Conservation (phyloP, 352 stramenopile species). For the Salisapilia sapeloensis region DNA sequence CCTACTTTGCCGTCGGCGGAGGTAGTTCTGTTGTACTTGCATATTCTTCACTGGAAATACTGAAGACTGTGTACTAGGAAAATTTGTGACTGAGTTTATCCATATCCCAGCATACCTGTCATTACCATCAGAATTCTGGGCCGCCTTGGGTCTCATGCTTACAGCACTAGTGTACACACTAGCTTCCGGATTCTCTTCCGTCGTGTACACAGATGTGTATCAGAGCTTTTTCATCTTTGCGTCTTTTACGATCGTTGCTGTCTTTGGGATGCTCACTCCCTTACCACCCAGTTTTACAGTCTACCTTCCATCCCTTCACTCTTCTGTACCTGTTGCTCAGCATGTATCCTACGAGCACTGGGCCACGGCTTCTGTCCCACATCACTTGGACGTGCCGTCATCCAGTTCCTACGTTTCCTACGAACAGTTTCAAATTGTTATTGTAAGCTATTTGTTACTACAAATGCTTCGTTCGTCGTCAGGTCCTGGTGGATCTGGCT, state of each 20-base stretch:
- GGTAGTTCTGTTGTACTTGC: too few species aligned
- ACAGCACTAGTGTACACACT: constrained; percentile 58
- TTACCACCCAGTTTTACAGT: constrained; percentile 36
- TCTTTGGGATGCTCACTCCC: constrained; percentile 34
- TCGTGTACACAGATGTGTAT: constrained; percentile 74
- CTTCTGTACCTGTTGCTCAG: constrained; percentile 18
- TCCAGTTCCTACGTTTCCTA: constrained; percentile 57
- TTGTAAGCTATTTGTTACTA: constrained; percentile 40
- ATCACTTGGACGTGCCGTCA: constrained; percentile 13
- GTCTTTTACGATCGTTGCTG: constrained; percentile 44
- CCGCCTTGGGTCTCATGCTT: constrained; percentile 38
- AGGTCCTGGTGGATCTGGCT: constrained; percentile 38
- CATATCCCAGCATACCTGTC: constrained; percentile 28
- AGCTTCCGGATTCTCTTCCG: constrained; percentile 45
- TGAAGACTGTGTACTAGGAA: constrained; percentile 13
- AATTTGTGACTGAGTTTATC: constrained; percentile 69
- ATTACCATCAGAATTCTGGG: constrained; percentile 55
- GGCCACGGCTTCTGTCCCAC: constrained; percentile 19
- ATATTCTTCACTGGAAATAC: too few species aligned
- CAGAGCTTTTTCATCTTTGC: constrained; percentile 71
- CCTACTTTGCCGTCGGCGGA: constrained; percentile 64
- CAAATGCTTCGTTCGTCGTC: constrained; percentile 55
- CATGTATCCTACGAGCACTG: constrained; percentile 29
- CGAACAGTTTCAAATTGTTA: constrained; percentile 37
- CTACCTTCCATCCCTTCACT: constrained; percentile 24